Percentiles rank a stretch among this genome's conserved stretches.
phyloP scores from a whole-genome alignment of 2,329 filamentous ascomycete genomes.

The Simplicillium aogashimaense region DNA sequence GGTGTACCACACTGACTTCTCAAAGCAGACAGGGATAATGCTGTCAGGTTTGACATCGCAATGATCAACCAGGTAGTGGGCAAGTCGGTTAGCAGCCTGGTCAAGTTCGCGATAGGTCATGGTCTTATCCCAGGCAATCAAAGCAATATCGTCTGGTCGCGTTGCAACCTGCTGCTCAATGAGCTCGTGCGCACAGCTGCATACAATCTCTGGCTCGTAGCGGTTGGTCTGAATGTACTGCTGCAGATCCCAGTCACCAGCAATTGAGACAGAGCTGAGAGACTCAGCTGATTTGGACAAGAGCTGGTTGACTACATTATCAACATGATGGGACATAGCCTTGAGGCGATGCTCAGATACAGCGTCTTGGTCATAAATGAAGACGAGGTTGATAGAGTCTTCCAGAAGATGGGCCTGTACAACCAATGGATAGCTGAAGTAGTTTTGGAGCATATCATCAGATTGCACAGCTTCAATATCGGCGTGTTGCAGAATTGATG shows the following conservation, averaged over 20 bases:
- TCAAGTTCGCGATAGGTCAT: slow-evolving; percentile 15
- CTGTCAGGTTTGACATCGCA: slow-evolving; percentile 16
- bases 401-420: slow-evolving; percentile 10
- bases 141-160: slow-evolving; percentile 8
- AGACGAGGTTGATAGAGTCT: slow-evolving; percentile 3
- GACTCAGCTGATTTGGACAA: slow-evolving; percentile 5
- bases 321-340: slow-evolving; percentile 1
- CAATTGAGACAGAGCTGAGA: neutral
- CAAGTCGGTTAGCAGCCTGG: slow-evolving; percentile 6
- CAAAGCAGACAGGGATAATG: neutral
- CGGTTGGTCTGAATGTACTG: slow-evolving; percentile 10
- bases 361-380: slow-evolving; percentile 9
- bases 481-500: no score
- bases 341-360: slow-evolving; percentile 10
- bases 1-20: neutral
- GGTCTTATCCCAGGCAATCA: slow-evolving; percentile 13
- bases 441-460: slow-evolving; percentile 6
- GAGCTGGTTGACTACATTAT: slow-evolving; percentile 2
- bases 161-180: slow-evolving; percentile 22
- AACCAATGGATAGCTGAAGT: slow-evolving; percentile 15
- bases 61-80: slow-evolving; percentile 4
- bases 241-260: slow-evolving; percentile 1
- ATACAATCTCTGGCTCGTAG: slow-evolving; percentile 6
- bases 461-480: neutral
- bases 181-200: slow-evolving; percentile 27